Percentiles rank a stretch among this genome's conserved stretches.
Evolutionary conservation across 163 green algal genomes (phyloP).

Genomic region (Chloroidium sp.): DNA sequence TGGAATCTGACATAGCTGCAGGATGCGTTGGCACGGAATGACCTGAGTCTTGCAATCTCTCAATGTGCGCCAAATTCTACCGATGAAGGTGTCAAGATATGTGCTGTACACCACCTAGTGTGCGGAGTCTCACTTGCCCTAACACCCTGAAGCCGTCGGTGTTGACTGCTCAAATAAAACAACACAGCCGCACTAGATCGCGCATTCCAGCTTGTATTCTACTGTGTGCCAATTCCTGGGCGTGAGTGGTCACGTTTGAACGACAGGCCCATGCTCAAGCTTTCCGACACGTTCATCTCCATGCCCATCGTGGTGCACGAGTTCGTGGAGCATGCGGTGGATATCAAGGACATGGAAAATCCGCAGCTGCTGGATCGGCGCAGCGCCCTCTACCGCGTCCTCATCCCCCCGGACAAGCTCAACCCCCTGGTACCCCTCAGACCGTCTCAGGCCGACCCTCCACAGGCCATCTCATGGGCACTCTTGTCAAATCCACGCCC

Average conservation of each 20-base stretch:
- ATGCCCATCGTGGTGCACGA: constrained; percentile 67
- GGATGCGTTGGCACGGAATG: no score
- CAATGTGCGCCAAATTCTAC: no score
- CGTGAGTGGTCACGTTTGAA: not conserved
- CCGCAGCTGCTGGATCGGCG: constrained; percentile 33
- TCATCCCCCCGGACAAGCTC: constrained; percentile 56
- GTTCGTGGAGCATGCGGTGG: constrained; percentile 24
- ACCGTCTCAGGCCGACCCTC: no score
- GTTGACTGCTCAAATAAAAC: not conserved
- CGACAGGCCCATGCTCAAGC: constrained; percentile 28
- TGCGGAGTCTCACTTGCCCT: not conserved
- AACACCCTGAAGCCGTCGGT: no score
- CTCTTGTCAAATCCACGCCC: no score
- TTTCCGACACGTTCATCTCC: constrained; percentile 64
- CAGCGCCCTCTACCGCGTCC: constrained; percentile 42
- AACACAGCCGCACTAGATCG: not conserved
- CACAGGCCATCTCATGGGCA: no score
- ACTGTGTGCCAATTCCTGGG: not conserved
- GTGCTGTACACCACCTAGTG: not conserved
- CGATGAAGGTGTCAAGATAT: no score
- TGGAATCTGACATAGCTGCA: no score
- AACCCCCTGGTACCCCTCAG: constrained; percentile 35
- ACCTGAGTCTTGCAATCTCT: no score
- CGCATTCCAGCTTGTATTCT: not conserved
- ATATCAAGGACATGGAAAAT: not conserved